Conservation (phyloP, 805 yeast species). For the Teunomyces gatunensis region DNA sequence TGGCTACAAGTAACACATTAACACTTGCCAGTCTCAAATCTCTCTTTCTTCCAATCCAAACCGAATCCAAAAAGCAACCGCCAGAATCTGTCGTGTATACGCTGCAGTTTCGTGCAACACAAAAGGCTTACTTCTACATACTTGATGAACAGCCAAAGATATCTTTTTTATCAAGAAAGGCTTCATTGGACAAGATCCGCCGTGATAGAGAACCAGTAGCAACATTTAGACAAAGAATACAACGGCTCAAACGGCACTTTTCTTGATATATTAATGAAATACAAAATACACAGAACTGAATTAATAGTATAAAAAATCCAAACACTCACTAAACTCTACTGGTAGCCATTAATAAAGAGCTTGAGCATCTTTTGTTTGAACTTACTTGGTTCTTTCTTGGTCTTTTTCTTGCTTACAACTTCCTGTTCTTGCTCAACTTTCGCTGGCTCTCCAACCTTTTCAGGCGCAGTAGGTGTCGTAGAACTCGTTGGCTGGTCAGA, state of each 20-base stretch:
- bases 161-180: neutral
- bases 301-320: neutral
- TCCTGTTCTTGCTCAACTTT: neutral
- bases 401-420: constrained; percentile 1
- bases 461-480: constrained; percentile 8
- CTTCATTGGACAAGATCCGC: neutral
- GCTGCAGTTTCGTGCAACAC: neutral
- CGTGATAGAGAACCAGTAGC: neutral
- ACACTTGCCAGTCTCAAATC: neutral
- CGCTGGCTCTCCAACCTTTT: neutral
- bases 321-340: constrained; percentile 1
- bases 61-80: neutral
- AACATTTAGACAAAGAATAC: neutral
- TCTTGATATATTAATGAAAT: neutral
- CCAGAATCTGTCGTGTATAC: neutral
- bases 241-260: neutral
- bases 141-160: neutral
- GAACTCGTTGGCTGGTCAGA: constrained; percentile 10
- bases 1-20: neutral
- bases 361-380: constrained; percentile 25
- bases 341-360: constrained; percentile 32
- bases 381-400: constrained; percentile 10
- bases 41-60: neutral
- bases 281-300: constrained; percentile 2
- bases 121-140: neutral